These are phyloP conservation scores for Quercus variabilis DNA, from an alignment of 306 rosid genomes.

Conservation along the genomic window DNA sequence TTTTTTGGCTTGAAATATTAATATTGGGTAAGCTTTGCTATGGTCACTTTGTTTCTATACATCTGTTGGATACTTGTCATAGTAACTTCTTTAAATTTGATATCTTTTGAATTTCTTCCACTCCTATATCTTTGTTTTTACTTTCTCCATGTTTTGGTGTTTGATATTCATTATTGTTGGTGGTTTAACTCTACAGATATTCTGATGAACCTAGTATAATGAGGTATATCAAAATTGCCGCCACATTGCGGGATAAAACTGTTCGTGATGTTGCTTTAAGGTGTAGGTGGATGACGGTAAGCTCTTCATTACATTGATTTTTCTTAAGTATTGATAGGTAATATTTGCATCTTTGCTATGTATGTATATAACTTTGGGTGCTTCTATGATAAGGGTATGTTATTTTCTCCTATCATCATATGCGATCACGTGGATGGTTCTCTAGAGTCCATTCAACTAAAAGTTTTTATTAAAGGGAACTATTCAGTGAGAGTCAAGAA, in stretches of 20 bases:
- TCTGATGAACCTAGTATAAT: conserved; percentile 87
- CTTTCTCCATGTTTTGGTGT: conserved; percentile 16
- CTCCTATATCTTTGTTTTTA: background rate
- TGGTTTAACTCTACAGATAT: conserved; percentile 38
- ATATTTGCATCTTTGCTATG: background rate
- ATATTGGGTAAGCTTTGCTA: background rate
- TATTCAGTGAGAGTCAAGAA: too few species aligned
- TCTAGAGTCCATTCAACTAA: background rate
- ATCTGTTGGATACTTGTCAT: background rate
- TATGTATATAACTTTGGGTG: background rate
- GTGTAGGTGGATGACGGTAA: conserved; percentile 98
- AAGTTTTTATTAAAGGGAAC: background rate
- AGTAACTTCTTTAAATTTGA: background rate
- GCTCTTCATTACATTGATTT: conserved; percentile 30
- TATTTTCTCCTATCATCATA: background rate
- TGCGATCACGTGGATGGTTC: background rate
- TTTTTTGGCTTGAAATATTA: background rate
- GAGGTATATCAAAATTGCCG: conserved; percentile 95
- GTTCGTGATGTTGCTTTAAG: conserved; percentile 99
- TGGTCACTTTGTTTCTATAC: background rate
- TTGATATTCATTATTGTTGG: conserved; percentile 17
- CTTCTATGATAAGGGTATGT: background rate
- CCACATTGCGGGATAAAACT: conserved; percentile 83
- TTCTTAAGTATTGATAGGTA: background rate
- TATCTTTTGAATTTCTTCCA: conserved; percentile 4